phyloP scores from a whole-genome alignment of 352 stramenopile species.

The Globisporangium abappressorium region DNA sequence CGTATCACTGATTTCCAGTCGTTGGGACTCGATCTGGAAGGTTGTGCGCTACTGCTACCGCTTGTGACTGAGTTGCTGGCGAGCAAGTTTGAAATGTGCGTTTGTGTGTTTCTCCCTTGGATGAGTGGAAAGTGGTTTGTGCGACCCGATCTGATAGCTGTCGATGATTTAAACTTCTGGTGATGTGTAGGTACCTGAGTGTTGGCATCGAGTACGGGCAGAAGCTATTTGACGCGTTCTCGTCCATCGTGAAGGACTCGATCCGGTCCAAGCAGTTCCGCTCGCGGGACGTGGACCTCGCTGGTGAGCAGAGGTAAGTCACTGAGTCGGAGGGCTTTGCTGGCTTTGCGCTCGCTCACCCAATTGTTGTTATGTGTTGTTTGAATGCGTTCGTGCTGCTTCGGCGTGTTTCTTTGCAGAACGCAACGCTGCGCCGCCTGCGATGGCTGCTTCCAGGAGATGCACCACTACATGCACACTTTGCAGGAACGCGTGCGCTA shows the following conservation, averaged over 20 bases:
- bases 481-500: slow-evolving; percentile 30
- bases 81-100: slow-evolving; percentile 67
- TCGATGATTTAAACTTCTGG: background rate
- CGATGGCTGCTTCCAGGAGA: slow-evolving; percentile 65
- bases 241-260: slow-evolving; percentile 64
- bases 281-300: slow-evolving; percentile 63
- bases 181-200: slow-evolving; percentile 43
- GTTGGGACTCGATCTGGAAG: slow-evolving; percentile 70
- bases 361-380: background rate
- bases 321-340: background rate
- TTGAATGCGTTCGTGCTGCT: background rate
- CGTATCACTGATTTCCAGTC: slow-evolving; percentile 57
- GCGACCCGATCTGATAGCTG: background rate
- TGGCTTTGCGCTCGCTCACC: background rate
- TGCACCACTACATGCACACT: slow-evolving; percentile 42
- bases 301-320: slow-evolving; percentile 62
- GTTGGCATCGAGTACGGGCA: slow-evolving; percentile 57
- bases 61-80: slow-evolving; percentile 65
- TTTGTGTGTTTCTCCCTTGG: background rate
- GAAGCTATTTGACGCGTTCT: slow-evolving; percentile 73
- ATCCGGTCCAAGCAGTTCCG: slow-evolving; percentile 46
- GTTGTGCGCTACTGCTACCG: slow-evolving; percentile 68
- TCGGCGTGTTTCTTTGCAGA: slow-evolving; percentile 20
- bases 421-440: slow-evolving; percentile 58
- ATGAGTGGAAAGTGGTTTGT: background rate